Evolutionary conservation across 2,329 filamentous ascomycete species (phyloP).

Genomic region (Epichloe aotearoae): DNA sequence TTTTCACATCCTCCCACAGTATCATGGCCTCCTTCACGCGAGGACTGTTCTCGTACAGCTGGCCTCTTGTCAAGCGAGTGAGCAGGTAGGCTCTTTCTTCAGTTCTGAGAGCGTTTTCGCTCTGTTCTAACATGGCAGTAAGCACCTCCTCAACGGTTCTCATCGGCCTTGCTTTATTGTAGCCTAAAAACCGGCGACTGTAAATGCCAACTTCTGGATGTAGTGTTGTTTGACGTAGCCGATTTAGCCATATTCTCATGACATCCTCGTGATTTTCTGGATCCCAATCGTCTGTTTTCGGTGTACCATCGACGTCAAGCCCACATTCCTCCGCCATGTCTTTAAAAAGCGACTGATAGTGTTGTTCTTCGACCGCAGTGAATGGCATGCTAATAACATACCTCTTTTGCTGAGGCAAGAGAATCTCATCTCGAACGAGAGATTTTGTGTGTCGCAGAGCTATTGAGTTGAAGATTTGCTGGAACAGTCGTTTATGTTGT

Average conservation of each 20-base stretch:
- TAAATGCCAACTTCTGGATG: conserved; percentile 69
- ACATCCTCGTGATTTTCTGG: conserved; percentile 49
- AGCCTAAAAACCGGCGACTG: conserved; percentile 50
- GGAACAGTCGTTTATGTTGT: conserved; percentile 50
- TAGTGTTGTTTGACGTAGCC: conserved; percentile 69
- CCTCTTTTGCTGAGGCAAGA: conserved; percentile 69
- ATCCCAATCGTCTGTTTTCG: conserved; percentile 49
- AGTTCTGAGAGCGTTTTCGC: conserved; percentile 49
- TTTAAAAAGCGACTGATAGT: conserved; percentile 65
- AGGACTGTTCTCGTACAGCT: conserved; percentile 65
- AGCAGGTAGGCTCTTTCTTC: conserved; percentile 57
- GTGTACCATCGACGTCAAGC: conserved; percentile 50
- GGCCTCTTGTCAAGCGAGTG: conserved; percentile 54
- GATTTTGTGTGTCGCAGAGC: conserved; percentile 79
- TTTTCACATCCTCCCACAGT: conserved; percentile 49
- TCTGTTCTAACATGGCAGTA: conserved; percentile 82
- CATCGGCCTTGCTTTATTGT: conserved; percentile 50
- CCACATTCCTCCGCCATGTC: conserved; percentile 61
- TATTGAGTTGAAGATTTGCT: conserved; percentile 54
- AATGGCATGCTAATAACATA: conserved; percentile 84
- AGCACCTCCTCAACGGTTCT: conserved; percentile 78
- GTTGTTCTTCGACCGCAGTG: conserved; percentile 78
- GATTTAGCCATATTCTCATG: conserved; percentile 70
- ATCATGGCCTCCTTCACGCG: conserved; percentile 52
- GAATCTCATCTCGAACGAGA: conserved; percentile 63